Conservation (phyloP, 768 basidiomycete genomes). For the Mycena alexandri region DNA sequence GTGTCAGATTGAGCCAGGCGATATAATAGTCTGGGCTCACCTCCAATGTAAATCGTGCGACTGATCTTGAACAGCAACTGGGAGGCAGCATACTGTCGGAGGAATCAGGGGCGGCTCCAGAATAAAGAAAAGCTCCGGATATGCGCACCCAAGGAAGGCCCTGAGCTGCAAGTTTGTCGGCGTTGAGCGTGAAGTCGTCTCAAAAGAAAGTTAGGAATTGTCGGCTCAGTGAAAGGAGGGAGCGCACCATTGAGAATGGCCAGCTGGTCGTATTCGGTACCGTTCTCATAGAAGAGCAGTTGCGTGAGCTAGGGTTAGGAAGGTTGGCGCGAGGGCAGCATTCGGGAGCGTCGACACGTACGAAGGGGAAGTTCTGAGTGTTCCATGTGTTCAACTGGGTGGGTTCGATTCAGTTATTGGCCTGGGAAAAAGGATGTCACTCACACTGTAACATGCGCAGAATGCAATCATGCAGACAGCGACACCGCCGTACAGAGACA, state of each 20-base stretch:
- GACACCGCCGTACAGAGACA: constrained; percentile 59
- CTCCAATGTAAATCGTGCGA: constrained; percentile 55
- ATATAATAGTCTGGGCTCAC: constrained; percentile 6
- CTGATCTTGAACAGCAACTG: constrained; percentile 55
- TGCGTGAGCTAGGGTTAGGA: constrained; percentile 48
- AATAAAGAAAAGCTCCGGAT: neutral
- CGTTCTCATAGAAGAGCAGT: constrained; percentile 44
- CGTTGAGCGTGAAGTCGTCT: constrained; percentile 27
- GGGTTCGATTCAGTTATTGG: neutral
- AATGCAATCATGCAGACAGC: constrained; percentile 57
- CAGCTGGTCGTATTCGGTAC: constrained; percentile 64
- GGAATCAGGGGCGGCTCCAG: neutral
- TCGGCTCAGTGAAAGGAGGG: neutral
- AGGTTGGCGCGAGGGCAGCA: too few species aligned
- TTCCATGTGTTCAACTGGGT: neutral
- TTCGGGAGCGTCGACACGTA: too few species aligned
- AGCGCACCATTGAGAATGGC: constrained; percentile 56
- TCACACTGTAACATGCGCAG: constrained; percentile 43
- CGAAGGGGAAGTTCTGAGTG: constrained; percentile 51
- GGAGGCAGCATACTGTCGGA: constrained; percentile 57
- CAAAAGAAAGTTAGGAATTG: neutral
- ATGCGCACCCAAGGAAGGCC: constrained; percentile 38
- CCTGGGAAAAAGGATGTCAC: too few species aligned
- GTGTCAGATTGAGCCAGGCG: neutral
- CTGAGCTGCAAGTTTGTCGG: constrained; percentile 52